Base-by-base conservation (phyloP, 2,329 filamentous ascomycete species). In the Microsporum audouinii region DNA sequence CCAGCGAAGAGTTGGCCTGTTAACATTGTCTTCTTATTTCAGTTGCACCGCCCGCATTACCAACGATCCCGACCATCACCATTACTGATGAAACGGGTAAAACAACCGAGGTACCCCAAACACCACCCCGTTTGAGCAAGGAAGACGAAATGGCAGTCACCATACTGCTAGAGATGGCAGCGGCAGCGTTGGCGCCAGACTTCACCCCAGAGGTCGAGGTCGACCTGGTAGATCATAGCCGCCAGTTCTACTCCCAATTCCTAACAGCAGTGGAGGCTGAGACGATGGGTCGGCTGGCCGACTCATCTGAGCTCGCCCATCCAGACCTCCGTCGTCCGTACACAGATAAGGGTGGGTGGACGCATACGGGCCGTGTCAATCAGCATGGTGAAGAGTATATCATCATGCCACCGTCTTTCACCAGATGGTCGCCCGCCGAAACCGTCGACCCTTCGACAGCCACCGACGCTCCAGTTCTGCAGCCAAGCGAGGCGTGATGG, bases 331-430 rank as follows among this genome's bases (percentile, higher is more conserved):
- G 66, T 12, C 63, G 66, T 1, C 67, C 65, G 33, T 67, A 67
- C 64, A 69, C 69, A 55, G 70, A 71, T 61, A 64, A 62, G 27
- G 67, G 70, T 43, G 71, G 70, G 49, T 72, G 70, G 68, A 62
- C 62, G 45, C 65, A 71, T 45, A 71, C 71, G 60, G 71, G 70
- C 29, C 66, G 63, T 31, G 59, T 65, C 7, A 72, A 72, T 55
- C 43, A 68, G 14, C 63, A 67, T 57, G 36, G 57, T 4, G 39
- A 58, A 29, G 45, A 49, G 27, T 49, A 49, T 29, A 49, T 49
- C 45, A 29, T 29, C 45, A 49, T 49, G 31, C 53, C 53, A 27
- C 6, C 14, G 27, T 38, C 53, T 3, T 57, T 57, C 53, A 27
- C 53, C 33, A 23, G 53, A 29, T 57, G 53, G 53, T 34, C 33